Base-by-base conservation (phyloP, 768 basidiomycete species). In the Auricularia sp. region DNA sequence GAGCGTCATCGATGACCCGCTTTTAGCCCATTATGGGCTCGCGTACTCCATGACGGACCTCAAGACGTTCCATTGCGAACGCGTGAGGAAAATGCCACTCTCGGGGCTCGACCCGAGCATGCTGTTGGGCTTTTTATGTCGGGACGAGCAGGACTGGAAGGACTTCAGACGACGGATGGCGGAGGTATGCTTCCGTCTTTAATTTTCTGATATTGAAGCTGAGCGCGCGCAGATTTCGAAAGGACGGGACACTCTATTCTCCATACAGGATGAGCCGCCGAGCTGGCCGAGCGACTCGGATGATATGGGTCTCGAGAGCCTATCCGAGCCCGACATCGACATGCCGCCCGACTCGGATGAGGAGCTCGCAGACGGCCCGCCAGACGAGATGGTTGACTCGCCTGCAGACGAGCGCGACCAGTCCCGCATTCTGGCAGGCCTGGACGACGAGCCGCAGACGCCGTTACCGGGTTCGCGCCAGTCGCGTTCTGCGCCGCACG, bases 21-120 rank as follows among this genome's bases (percentile, higher is more conserved):
- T 84, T 7, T 83, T 86, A 66, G 76, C 82, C 62, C 86, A 89
- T 70, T 92, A 88, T 66, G 83, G 82, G 24, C 81, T 79, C 0
- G 88, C 94, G 10, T 99, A 98, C 73, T 77, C 82, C 1, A 75
- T 82, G 2, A 67, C 79, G 3, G 92, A 95, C 71, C 77, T 98
- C 39, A 84, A 83, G 70, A 96, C 92, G 13, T 99, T 94, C 79
- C 97, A 98, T 75, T 94, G 94, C 73, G 97, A 99, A n/a, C 85
- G 89, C 18, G 89, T 98, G 45, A 82, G 93, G 72, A 98, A 96
- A 84, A 96, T 98, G 91, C 89, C 89, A 0, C 75, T 98, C 42
- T 84, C 85, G 47, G 90, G 89, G 35, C 77, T 99, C 64, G 97
- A 98, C 74, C 97, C 96, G 29, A 97, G 94, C 70, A 98, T 99